These are phyloP conservation scores for Saturnispora sanitii DNA, from an alignment of 805 yeast species.

Conservation along the genomic window DNA sequence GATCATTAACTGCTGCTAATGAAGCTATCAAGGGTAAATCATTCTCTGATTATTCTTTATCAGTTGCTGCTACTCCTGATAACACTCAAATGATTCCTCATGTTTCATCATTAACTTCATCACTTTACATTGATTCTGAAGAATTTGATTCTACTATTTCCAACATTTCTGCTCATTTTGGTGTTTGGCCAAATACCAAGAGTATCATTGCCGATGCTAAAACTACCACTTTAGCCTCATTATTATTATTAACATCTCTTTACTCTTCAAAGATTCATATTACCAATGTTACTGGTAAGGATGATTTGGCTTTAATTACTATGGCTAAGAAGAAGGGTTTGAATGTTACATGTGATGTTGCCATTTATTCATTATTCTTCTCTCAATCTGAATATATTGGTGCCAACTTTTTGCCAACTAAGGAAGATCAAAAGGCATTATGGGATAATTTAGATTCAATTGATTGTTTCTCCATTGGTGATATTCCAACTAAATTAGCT, in stretches of 20 bases:
- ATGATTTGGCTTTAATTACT: conserved; percentile 73
- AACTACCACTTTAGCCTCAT: conserved; percentile 87
- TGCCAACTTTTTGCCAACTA: conserved; percentile 66
- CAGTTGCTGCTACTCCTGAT: conserved; percentile 71
- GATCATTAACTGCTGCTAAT: conserved; percentile 56
- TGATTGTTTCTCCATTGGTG: conserved; percentile 85
- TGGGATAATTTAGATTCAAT: conserved; percentile 67
- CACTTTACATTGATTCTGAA: conserved; percentile 73
- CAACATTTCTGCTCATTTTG: conserved; percentile 70
- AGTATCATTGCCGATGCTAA: conserved; percentile 89
- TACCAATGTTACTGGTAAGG: conserved; percentile 71
- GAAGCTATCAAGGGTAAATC: conserved; percentile 46
- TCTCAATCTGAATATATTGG: conserved; percentile 63
- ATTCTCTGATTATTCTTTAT: conserved; percentile 72
- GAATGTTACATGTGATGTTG: conserved; percentile 82
- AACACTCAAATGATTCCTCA: conserved; percentile 55
- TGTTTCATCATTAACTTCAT: conserved; percentile 59
- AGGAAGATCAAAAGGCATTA: conserved; percentile 68
- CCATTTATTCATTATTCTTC: conserved; percentile 69
- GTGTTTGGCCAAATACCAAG: conserved; percentile 74
- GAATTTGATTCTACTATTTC: conserved; percentile 60
- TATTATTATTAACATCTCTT: conserved; percentile 78
- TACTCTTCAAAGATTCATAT: conserved; percentile 80
- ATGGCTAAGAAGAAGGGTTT: conserved; percentile 79
- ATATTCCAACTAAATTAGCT: conserved; percentile 65